Evolutionary conservation across 768 basidiomycete genomes (phyloP).

Genomic region (Myochromella boudieri): DNA sequence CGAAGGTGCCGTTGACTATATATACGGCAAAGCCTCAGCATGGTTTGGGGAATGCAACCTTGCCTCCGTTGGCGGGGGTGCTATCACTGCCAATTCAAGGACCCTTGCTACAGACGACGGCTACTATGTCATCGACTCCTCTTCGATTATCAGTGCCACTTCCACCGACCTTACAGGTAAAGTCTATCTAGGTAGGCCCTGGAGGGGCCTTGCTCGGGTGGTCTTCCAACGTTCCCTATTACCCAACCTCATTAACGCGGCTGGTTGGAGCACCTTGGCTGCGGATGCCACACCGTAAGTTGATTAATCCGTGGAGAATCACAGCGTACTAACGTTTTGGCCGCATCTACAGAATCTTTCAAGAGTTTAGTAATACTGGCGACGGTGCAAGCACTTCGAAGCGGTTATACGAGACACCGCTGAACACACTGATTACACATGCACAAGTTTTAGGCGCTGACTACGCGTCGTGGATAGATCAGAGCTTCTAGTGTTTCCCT

Average conservation of each 20-base stretch:
- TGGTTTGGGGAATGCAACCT: conserved; percentile 29
- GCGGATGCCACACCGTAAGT: conserved; percentile 23
- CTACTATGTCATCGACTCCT: conserved; percentile 27
- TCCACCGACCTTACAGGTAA: conserved; percentile 18
- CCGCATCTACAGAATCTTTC: conserved; percentile 18
- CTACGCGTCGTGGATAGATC: conserved; percentile 22
- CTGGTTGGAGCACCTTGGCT: conserved; percentile 25
- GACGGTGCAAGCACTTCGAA: conserved; percentile 23
- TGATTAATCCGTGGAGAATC: background rate
- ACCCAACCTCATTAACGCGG: conserved; percentile 22
- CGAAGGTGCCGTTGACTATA: conserved; percentile 28
- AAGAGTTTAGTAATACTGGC: conserved; percentile 25
- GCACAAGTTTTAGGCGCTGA: conserved; percentile 21
- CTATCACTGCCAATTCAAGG: conserved; percentile 28
- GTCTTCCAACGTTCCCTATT: conserved; percentile 25
- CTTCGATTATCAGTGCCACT: conserved; percentile 20
- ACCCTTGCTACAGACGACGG: conserved; percentile 16
- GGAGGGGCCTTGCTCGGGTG: conserved; percentile 22
- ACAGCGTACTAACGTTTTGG: background rate
- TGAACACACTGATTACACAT: conserved; percentile 20
- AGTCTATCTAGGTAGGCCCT: conserved; percentile 22
- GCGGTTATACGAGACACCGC: conserved; percentile 21
- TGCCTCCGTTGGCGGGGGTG: conserved; percentile 24
- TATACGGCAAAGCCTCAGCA: conserved; percentile 24
- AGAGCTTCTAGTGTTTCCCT: conserved; percentile 9